Conservation (phyloP, 2,329 filamentous ascomycete genomes). For the Neocatenulostroma microsporum region DNA sequence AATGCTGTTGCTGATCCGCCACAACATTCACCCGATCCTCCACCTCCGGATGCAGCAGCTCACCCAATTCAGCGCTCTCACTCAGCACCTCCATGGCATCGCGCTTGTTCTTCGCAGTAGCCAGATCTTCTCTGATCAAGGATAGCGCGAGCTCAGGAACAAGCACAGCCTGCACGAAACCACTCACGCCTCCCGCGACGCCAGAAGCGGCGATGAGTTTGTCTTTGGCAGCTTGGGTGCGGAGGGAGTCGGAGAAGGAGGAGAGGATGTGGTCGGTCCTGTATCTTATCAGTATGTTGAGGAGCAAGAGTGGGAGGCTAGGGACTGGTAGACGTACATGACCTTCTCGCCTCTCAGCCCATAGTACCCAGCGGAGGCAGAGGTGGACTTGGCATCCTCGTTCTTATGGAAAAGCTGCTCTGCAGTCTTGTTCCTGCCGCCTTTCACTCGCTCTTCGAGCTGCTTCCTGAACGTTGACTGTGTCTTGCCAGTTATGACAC, state of each 20-base stretch:
- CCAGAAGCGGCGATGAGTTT: conserved; percentile 26
- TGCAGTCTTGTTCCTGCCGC: conserved; percentile 16
- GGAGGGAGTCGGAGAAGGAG: conserved; percentile 22
- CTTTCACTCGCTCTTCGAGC: conserved; percentile 18
- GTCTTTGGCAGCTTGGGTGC: conserved; percentile 22
- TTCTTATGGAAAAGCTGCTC: conserved; percentile 12
- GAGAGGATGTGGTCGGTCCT: conserved; percentile 28
- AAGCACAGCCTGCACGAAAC: conserved; percentile 30
- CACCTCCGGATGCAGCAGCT: conserved; percentile 25
- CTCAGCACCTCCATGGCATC: conserved; percentile 21
- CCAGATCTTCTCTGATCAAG: conserved; percentile 30
- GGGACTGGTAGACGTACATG: conserved; percentile 22
- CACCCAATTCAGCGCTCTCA: conserved; percentile 27
- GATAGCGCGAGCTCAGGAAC: conserved; percentile 31
- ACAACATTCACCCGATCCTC: conserved; percentile 24
- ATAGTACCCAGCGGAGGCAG: conserved; percentile 28
- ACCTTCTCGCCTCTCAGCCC: conserved; percentile 28
- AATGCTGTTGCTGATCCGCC: no score
- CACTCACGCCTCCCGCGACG: conserved; percentile 28
- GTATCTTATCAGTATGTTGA: background rate
- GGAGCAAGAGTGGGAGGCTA: background rate
- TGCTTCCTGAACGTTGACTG: conserved; percentile 21
- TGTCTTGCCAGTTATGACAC: conserved; percentile 19
- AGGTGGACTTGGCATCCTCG: conserved; percentile 7
- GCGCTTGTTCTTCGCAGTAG: conserved; percentile 9